phyloP scores from a whole-genome alignment of 768 basidiomycete species.

The Leucocoprinus birnbaumii region DNA sequence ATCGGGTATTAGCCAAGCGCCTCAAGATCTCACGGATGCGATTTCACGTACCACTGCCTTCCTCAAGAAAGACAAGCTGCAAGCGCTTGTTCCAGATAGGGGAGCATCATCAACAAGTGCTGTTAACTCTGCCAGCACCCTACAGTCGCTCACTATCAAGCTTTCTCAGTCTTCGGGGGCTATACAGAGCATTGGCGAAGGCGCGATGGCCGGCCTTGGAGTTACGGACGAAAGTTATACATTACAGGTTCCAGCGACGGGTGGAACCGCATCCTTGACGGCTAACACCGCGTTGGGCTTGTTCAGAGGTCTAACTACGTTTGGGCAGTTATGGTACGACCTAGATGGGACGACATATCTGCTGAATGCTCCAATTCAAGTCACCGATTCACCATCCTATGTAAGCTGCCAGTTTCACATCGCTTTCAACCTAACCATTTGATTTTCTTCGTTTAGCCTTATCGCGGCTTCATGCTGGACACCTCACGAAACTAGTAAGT shows the following conservation, averaged over 20 bases:
- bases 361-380: conserved; percentile 53
- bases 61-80: conserved; percentile 53
- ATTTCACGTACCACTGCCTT: conserved; percentile 41
- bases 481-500: conserved; percentile 72
- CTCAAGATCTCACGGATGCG: conserved; percentile 56
- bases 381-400: conserved; percentile 64
- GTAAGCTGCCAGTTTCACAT: conserved; percentile 33
- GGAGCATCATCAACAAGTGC: conserved; percentile 45
- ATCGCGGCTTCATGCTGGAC: conserved; percentile 80
- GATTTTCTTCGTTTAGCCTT: conserved; percentile 47
- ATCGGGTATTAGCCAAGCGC: conserved; percentile 39
- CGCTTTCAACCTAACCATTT: background rate
- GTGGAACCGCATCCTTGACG: conserved; percentile 47
- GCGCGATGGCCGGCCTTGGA: conserved; percentile 47
- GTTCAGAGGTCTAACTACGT: conserved; percentile 73
- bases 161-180: conserved; percentile 25
- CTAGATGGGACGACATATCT: conserved; percentile 50
- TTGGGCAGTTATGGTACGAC: conserved; percentile 70
- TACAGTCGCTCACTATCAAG: conserved; percentile 44
- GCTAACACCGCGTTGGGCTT: conserved; percentile 70
- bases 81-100: conserved; percentile 57
- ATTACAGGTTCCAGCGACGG: conserved; percentile 54
- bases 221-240: conserved; percentile 62
- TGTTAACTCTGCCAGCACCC: conserved; percentile 36
- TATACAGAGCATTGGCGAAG: conserved; percentile 49